Evolutionary conservation across 2,329 filamentous ascomycete species (phyloP).

Genomic region (Harringtonia aguacate): DNA sequence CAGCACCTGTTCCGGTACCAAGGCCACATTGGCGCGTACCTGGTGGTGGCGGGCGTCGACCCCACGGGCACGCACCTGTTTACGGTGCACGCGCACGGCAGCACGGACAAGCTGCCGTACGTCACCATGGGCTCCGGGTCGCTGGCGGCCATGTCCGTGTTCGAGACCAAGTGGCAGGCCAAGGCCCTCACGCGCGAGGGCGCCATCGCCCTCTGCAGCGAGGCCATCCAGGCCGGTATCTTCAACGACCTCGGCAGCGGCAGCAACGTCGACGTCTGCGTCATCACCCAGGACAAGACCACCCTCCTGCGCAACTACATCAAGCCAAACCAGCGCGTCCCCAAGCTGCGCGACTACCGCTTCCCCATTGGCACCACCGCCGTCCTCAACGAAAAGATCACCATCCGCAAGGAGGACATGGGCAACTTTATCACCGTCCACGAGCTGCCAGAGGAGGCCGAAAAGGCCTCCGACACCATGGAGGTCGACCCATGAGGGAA

Average conservation of each 20-base stretch:
- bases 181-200: conserved; percentile 59
- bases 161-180: conserved; percentile 90
- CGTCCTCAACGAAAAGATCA: conserved; percentile 85
- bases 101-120: conserved; percentile 96
- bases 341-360: conserved; percentile 88
- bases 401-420: conserved; percentile 82
- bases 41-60: conserved; percentile 93
- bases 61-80: conserved; percentile 92
- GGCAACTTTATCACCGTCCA: conserved; percentile 89
- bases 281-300: conserved; percentile 94
- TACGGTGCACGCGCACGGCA: conserved; percentile 96
- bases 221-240: conserved; percentile 92
- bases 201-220: conserved; percentile 70
- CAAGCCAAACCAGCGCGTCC: conserved; percentile 79
- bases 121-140: conserved; percentile 98
- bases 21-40: conserved; percentile 93
- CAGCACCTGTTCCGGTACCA: conserved; percentile 99
- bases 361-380: conserved; percentile 91
- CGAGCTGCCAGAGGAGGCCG: conserved; percentile 54
- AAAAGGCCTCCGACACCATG: conserved; percentile 50
- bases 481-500: conserved; percentile 48
- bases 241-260: conserved; percentile 97
- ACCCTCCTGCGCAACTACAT: conserved; percentile 87
- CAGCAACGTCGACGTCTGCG: conserved; percentile 92
- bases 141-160: conserved; percentile 93